Base-by-base conservation (phyloP, 768 basidiomycete genomes). In the Rhizopogon roseolus region DNA sequence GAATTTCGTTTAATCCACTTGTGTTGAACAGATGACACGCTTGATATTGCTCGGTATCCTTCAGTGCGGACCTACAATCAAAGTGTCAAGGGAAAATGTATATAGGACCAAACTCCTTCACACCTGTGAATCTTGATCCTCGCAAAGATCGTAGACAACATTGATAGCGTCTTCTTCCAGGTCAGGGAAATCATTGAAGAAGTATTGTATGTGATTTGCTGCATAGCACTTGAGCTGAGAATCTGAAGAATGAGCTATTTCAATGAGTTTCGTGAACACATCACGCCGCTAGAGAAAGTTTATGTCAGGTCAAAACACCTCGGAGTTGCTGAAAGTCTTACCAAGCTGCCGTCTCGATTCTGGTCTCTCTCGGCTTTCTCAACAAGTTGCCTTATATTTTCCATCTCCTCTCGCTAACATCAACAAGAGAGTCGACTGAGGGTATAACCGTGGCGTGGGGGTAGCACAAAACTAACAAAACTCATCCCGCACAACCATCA, bases 91-190 rank as follows among this genome's bases (percentile, higher is more conserved):
- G 58, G 54, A 36, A 36, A n/a, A 28, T 6, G 34, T 14, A 25
- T 14, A 51, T 22, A 19, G 36, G 48, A 53, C 54, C 41, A 44
- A 28, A 42, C 17, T 22, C 34, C 49, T 50, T 54, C 74, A 41
- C 58, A 85, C 86, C 57, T 71, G 70, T 11, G 76, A 59, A 38
- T 78, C 76, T 45, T 79, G 79, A 70, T 89, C 87, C 65, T 89
- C 87, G 63, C 87, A 89, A 0, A 89, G 70, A 68, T 89, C 87
- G 60, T 88, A 89, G 11, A 89, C 77, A n/a, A 84, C 83, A 60
- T 89, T 84, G 62, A 89, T 86, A 6, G 84, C 84, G 19, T 79
- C 79, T 59, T 89, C 88, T 64, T 87, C 84, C n/a, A 85, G 70
- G 42, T 86, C 87, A 0, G 82, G 80, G 59, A 86, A 85, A 66